Evolutionary conservation across 2,329 filamentous ascomycete species (phyloP).

Genomic region (Verticillium klebahnii): DNA sequence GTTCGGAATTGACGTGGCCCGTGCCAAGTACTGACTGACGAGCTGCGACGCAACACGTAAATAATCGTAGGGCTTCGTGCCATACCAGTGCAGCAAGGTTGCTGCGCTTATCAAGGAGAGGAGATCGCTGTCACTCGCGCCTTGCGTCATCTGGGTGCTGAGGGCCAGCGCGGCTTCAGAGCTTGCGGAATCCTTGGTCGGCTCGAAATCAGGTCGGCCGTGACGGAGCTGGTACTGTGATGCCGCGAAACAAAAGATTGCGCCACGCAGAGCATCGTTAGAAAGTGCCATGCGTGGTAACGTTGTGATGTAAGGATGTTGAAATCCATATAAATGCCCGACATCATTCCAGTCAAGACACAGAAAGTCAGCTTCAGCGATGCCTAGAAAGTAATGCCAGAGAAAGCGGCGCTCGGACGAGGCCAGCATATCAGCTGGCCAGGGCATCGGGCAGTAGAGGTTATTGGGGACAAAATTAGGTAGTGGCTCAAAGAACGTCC

Average conservation of each 20-base stretch:
- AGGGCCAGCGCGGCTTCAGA: conserved; percentile 7
- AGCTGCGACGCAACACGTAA: conserved; percentile 4
- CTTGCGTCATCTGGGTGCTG: background rate
- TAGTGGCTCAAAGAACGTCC: background rate
- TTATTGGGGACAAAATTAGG: background rate
- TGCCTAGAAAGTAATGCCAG: conserved; percentile 12
- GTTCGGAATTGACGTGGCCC: background rate
- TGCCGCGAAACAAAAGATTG: conserved; percentile 10
- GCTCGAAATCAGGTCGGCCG: conserved; percentile 3
- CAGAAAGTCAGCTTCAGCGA: conserved; percentile 9
- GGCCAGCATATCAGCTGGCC: conserved; percentile 13
- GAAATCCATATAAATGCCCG: conserved; percentile 11
- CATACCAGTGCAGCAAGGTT: conserved; percentile 7
- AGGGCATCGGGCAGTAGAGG: conserved; percentile 13
- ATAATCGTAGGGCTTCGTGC: conserved; percentile 7
- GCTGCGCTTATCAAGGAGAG: conserved; percentile 10
- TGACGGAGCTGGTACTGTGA: conserved; percentile 10
- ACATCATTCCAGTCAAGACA: conserved; percentile 12
- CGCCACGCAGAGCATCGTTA: conserved; percentile 7
- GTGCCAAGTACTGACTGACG: conserved; percentile 4
- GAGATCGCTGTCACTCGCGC: conserved; percentile 3
- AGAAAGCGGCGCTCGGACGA: conserved; percentile 12
- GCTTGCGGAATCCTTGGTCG: background rate
- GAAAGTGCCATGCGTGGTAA: conserved; percentile 11
- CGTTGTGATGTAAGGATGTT: conserved; percentile 10